Conservation (phyloP, 805 yeast species). For the Tetrapisispora fleetii region DNA sequence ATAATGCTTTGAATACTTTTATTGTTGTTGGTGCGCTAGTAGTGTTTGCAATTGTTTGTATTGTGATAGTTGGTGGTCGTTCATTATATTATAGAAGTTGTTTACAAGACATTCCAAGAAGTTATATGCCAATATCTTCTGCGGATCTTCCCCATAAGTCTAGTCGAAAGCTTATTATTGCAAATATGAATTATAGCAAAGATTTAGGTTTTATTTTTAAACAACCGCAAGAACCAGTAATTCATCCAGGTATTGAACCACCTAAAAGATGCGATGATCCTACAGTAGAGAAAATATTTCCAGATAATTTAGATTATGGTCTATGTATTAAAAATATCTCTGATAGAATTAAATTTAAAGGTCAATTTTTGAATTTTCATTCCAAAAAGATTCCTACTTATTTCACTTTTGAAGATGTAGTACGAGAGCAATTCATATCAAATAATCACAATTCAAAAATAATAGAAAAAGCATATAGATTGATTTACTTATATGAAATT, state of each 20-base stretch:
- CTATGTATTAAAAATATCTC: conserved; percentile 52
- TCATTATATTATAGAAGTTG: conserved; percentile 47
- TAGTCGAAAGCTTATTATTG: conserved; percentile 32
- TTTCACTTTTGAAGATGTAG: conserved; percentile 20
- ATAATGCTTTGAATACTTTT: conserved; percentile 68
- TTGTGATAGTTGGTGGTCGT: conserved; percentile 48
- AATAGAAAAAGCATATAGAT: conserved; percentile 22
- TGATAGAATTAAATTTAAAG: conserved; percentile 45
- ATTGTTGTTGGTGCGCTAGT: conserved; percentile 69
- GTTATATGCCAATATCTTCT: conserved; percentile 57
- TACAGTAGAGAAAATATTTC: conserved; percentile 25
- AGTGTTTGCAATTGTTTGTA: conserved; percentile 41
- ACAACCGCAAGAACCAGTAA: conserved; percentile 34
- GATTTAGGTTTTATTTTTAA: conserved; percentile 32
- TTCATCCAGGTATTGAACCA: conserved; percentile 45
- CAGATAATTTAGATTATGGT: conserved; percentile 37
- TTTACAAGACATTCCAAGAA: conserved; percentile 67
- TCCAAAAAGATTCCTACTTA: conserved; percentile 19
- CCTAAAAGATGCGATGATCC: conserved; percentile 31
- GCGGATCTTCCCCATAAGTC: conserved; percentile 46
- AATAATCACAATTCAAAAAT: conserved; percentile 6
- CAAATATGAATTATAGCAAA: conserved; percentile 36
- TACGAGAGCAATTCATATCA: conserved; percentile 14
- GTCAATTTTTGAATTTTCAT: conserved; percentile 31
- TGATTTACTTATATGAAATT: conserved; percentile 51